These are phyloP conservation scores for Daldinia childiae DNA, from an alignment of 495 filamentous ascomycete genomes.

Conservation along the genomic window DNA sequence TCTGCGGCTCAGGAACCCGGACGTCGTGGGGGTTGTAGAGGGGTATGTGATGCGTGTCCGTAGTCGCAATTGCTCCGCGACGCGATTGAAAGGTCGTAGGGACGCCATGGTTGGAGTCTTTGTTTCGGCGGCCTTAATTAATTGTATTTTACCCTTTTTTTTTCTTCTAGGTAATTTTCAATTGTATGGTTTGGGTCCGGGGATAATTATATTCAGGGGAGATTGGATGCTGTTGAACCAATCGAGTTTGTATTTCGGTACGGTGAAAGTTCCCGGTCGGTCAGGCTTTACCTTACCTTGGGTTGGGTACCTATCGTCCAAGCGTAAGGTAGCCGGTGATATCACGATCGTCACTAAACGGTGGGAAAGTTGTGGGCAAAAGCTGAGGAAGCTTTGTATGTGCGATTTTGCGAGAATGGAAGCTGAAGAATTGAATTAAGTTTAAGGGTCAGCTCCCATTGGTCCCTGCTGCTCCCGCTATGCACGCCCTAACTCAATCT, in stretches of 20 bases:
- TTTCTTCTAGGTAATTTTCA: slow-evolving; percentile 7
- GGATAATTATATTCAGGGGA: slow-evolving; percentile 36
- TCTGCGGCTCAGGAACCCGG: slow-evolving; percentile 10
- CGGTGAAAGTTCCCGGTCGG: slow-evolving; percentile 32
- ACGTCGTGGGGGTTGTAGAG: slow-evolving; percentile 5
- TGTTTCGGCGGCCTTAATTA: not conserved
- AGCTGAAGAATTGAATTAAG: slow-evolving; percentile 5
- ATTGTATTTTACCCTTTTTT: slow-evolving; percentile 12
- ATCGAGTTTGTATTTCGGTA: slow-evolving; percentile 31
- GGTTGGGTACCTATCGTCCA: slow-evolving; percentile 15
- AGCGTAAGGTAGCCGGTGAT: slow-evolving; percentile 24
- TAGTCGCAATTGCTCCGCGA: slow-evolving; percentile 18
- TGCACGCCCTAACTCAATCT: not conserved
- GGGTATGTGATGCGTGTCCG: slow-evolving; percentile 21
- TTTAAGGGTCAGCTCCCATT: not conserved
- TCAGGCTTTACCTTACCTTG: slow-evolving; percentile 17
- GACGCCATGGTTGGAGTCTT: slow-evolving; percentile 25
- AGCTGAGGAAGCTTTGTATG: slow-evolving; percentile 2
- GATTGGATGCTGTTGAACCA: slow-evolving; percentile 24
- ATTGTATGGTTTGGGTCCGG: slow-evolving; percentile 22
- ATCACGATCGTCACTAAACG: slow-evolving; percentile 39
- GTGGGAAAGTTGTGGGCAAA: slow-evolving; percentile 4
- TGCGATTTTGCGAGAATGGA: not conserved
- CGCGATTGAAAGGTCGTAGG: slow-evolving; percentile 20
- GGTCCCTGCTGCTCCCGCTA: slow-evolving; percentile 17